Base-by-base conservation (phyloP, 805 yeast species). In the Starmerella lactis-condensi region DNA sequence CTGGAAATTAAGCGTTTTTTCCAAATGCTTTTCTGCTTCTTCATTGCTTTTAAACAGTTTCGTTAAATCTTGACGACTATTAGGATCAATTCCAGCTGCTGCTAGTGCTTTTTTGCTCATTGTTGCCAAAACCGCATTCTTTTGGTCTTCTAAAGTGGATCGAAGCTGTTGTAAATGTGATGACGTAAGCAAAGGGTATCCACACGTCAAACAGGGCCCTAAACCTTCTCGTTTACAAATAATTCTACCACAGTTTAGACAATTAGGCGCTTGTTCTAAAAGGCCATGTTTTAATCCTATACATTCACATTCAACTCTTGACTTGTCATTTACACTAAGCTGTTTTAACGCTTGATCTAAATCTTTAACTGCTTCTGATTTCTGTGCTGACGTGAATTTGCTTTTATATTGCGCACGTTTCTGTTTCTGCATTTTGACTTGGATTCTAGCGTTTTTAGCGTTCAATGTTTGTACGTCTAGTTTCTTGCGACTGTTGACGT, bases 201-300 rank as follows among this genome's bases (percentile, higher is more conserved):
- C 78, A 56, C 98, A 89, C 39, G 56, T 75, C 2, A 89, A 65
- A 47, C 99, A 89, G 3, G 89, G 89, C 37, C 83, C 89, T 16
- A 79, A 57, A 0, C 96, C 96, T 48, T 89, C 96, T 43, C 72
- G 73, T 4, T 65, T 63, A 57, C 99, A 89, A 2, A 89, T 78
- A 25, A 89, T 78, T 51, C 82, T 78, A 8, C 99, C 99, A 51
- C 99, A 89, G 37, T 75, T 72, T 24, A 89, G 54, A 46, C 99
- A 89, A 50, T 89, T 89, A 1, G 98, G 96, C 2, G 91, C 89
- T 40, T 75, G 65, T 34, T 78, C 91, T 39, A 81, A 75, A 19
- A 89, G 55, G 3, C 94, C 93, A 48, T 89, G 98, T 37, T 76
- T 60, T 0, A 75, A 67, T 1, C 85, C 95, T 70, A 74, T 77